These are phyloP conservation scores for Eutrema yunnanense DNA, from an alignment of 345 rosid species.

Conservation along the genomic window DNA sequence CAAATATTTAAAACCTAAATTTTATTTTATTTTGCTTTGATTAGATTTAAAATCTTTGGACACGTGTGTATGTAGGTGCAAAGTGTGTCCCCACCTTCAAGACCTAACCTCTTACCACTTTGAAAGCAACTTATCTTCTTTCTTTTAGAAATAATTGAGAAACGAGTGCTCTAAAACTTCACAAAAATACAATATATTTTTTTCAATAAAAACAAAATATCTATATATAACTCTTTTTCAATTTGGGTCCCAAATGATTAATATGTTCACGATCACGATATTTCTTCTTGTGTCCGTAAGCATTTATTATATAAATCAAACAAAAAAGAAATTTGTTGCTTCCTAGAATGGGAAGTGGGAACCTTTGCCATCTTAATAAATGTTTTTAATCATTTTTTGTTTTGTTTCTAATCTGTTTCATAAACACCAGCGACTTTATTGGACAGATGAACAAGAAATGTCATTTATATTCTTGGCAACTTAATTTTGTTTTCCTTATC, in stretches of 20 bases:
- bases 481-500: not conserved
- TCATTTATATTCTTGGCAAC: not conserved
- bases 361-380: conserved; percentile 15
- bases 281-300: conserved; percentile 16
- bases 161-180: conserved; percentile 21
- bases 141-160: not conserved
- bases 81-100: conserved; percentile 18
- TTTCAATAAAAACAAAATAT: conserved; percentile 6
- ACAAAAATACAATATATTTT: conserved; percentile 6
- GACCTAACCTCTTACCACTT: conserved; percentile 30
- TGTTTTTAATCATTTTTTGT: not conserved
- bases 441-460: not conserved
- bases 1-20: not conserved
- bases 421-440: conserved; percentile 5
- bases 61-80: conserved; percentile 23
- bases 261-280: conserved; percentile 13
- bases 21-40: not conserved
- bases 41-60: not conserved
- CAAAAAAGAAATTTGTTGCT: conserved; percentile 25
- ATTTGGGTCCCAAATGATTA: conserved; percentile 30
- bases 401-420: not conserved
- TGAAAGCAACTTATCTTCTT: conserved; percentile 27
- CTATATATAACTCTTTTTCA: conserved; percentile 6
- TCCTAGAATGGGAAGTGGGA: conserved; percentile 29
- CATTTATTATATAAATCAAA: conserved; percentile 26